Evolutionary conservation across 495 filamentous ascomycete species (phyloP).

Genomic region (Margaritispora aquatica): DNA sequence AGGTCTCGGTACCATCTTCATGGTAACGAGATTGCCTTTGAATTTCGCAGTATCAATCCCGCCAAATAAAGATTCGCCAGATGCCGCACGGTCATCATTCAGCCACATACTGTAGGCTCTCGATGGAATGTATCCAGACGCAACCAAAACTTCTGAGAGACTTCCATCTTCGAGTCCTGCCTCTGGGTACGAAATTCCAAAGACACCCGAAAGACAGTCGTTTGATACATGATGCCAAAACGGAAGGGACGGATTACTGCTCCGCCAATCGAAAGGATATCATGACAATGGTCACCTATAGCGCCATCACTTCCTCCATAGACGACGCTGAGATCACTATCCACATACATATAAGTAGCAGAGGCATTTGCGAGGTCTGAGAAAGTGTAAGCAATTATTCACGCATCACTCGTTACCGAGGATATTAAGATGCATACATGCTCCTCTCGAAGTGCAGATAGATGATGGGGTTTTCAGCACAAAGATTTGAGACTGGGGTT

Average conservation of each 20-base stretch:
- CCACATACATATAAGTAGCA: neutral
- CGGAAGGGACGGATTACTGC: neutral
- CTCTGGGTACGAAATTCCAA: neutral
- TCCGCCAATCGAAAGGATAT: neutral
- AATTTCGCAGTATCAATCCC: neutral
- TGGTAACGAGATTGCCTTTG: neutral
- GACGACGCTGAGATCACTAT: neutral
- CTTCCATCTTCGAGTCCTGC: neutral
- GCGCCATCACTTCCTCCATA: neutral
- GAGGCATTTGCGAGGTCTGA: neutral
- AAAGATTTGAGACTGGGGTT: slow-evolving; percentile 25
- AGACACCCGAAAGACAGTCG: neutral
- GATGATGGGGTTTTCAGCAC: neutral
- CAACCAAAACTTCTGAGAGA: neutral
- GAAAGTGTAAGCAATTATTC: neutral
- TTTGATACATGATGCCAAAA: neutral
- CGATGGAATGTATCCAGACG: neutral
- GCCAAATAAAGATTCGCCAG: neutral
- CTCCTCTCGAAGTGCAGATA: neutral
- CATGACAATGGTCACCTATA: neutral
- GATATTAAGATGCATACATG: neutral
- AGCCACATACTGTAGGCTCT: neutral
- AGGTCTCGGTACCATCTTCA: neutral
- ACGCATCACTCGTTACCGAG: neutral
- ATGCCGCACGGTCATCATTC: neutral